Base-by-base conservation (phyloP, 1,284 basidiomycete genomes). In the Termitomyces sp. region DNA sequence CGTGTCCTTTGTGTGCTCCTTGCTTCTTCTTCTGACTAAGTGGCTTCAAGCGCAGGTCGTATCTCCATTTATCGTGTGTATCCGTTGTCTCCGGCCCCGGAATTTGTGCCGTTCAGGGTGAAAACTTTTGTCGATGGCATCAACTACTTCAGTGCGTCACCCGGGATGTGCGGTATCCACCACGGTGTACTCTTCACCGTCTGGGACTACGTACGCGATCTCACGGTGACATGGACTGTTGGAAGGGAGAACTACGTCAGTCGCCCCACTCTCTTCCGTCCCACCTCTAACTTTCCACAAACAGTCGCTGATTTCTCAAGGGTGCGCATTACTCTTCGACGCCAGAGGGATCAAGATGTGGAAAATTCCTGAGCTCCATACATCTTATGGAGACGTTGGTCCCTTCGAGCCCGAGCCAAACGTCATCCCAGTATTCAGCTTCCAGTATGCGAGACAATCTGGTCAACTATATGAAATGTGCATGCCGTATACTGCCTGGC, bases 321-420 rank as follows among this genome's bases (percentile, higher is more conserved):
- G 42, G 39, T 41, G 41, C 19, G 49, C 49, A n/a, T 21, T 55
- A 21, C 54, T 55, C 19, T 50, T 55, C 10, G 49, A 55, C 40
- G 15, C 19, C 26, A 51, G 44, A 45, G 46, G 49, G 6, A 51
- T 55, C 5, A 41, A 50, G 15, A 40, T 51, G 28, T 55, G 54
- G 54, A 55, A 51, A 12, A 34, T 51, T 10, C 54, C 54, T 6
- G 48, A 50, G 26, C 42, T 51, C 12, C 41, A 36, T 12, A 8
- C 46, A 5, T 26, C 28, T 21, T 31, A 15, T 26, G 48, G 43
- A 12, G 39, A 40, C 28, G 2, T 19, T 7, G 31, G 39, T 21
- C 41, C 47, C 15, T 46, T 31, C 15, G 49, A 55, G 19, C 42
- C 49, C 24, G 48, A 55, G 21, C 24, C 54, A 6, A 31, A 40